These are phyloP conservation scores for Daldinia caldariorum DNA, from an alignment of 495 filamentous ascomycete species.

Conservation along the genomic window DNA sequence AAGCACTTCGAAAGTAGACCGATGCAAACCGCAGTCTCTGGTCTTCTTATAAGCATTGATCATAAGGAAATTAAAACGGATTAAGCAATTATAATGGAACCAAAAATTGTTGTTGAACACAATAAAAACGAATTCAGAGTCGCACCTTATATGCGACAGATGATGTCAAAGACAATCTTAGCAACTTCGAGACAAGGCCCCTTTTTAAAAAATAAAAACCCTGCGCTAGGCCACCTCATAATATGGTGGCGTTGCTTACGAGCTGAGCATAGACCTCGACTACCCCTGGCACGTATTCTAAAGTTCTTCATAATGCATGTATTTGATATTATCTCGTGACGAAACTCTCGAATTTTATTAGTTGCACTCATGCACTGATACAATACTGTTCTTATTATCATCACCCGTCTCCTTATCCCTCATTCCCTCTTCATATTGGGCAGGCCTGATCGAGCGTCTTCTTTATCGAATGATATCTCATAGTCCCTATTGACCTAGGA, in stretches of 20 bases:
- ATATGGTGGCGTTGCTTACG: not conserved
- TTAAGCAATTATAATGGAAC: too few species aligned
- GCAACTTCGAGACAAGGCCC: not conserved
- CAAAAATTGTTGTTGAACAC: not conserved
- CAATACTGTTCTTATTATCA: not conserved
- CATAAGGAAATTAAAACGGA: too few species aligned
- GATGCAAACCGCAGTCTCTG: too few species aligned
- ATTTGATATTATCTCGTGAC: not conserved
- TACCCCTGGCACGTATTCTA: not conserved
- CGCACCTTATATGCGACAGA: not conserved
- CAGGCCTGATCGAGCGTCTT: not conserved
- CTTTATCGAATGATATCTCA: not conserved
- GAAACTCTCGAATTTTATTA: not conserved
- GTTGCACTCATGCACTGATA: not conserved
- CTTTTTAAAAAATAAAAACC: not conserved
- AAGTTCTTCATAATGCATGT: too few species aligned
- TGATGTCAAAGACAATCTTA: conserved; percentile 3
- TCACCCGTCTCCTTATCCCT: not conserved
- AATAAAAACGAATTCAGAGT: too few species aligned
- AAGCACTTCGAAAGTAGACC: not conserved
- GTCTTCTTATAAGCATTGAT: too few species aligned
- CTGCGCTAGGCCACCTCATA: not conserved
- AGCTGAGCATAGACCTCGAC: not conserved
- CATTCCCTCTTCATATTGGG: not conserved
- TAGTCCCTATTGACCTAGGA: not conserved